phyloP scores from a whole-genome alignment of 2,329 filamentous ascomycete genomes.

The Neopestalotiopsis sp. region DNA sequence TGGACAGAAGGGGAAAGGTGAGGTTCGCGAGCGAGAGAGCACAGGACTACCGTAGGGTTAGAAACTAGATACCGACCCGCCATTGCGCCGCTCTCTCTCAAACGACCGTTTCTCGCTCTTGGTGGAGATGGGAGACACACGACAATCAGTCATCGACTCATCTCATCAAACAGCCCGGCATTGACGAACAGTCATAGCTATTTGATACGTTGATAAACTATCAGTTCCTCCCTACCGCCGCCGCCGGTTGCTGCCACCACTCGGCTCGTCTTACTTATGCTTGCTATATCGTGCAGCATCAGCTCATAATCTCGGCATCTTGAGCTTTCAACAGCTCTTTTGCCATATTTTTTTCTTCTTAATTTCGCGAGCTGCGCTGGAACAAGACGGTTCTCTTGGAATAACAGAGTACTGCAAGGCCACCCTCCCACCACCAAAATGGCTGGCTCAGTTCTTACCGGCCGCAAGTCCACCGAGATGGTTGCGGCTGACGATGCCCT shows the following conservation, averaged over 20 bases:
- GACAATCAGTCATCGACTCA: slow-evolving; percentile 7
- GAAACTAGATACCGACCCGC: not conserved
- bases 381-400: not conserved
- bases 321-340: not conserved
- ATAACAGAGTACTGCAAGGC: not conserved
- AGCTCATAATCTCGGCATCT: not conserved
- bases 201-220: slow-evolving; percentile 10
- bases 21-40: not conserved
- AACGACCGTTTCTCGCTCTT: slow-evolving; percentile 1
- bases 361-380: not conserved
- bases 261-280: slow-evolving; percentile 1
- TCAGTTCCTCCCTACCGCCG: not conserved
- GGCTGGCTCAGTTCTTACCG: not conserved
- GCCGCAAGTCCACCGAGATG: slow-evolving; percentile 18
- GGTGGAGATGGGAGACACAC: slow-evolving; percentile 6
- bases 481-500: slow-evolving; percentile 60
- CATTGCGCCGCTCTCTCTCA: not conserved
- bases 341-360: not conserved
- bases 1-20: not conserved
- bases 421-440: not conserved
- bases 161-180: not conserved
- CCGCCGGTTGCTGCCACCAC: not conserved
- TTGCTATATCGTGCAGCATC: slow-evolving; percentile 3
- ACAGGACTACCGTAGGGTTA: not conserved
- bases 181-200: slow-evolving; percentile 9